Conservation (phyloP, 2,329 filamentous ascomycete genomes). For the Sphaerulina vaccinii region DNA sequence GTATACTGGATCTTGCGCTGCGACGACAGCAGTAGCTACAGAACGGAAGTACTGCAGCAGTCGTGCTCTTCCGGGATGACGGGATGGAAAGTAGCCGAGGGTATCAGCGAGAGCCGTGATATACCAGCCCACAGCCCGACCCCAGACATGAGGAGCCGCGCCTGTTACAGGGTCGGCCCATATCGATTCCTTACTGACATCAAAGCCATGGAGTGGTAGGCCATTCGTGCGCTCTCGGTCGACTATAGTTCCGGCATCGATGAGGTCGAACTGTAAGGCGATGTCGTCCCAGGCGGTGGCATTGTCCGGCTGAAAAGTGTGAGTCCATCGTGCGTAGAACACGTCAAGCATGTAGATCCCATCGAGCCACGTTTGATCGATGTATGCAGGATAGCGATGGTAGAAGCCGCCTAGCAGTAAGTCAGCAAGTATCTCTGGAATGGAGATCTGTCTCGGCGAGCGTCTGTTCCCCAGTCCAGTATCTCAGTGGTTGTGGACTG, state of each 20-base stretch:
- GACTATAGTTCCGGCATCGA: constrained; percentile 42
- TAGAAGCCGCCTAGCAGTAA: too few species aligned
- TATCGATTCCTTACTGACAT: constrained; percentile 46
- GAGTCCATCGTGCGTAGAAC: constrained; percentile 38
- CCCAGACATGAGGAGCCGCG: constrained; percentile 54
- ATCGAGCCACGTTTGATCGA: constrained; percentile 53
- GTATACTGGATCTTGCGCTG: constrained; percentile 36
- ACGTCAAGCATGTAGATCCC: constrained; percentile 51
- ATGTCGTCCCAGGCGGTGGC: constrained; percentile 22
- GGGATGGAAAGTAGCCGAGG: constrained; percentile 38
- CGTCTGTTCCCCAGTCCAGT: too few species aligned
- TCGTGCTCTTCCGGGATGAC: constrained; percentile 30
- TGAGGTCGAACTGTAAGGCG: constrained; percentile 46
- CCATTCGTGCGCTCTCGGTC: constrained; percentile 32
- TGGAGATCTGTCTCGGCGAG: too few species aligned
- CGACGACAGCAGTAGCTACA: constrained; percentile 41
- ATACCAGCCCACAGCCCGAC: constrained; percentile 55
- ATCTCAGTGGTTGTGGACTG: too few species aligned
- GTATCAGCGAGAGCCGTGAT: constrained; percentile 52
- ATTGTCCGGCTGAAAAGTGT: constrained; percentile 13
- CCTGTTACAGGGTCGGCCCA: constrained; percentile 55
- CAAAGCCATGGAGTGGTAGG: constrained; percentile 55
- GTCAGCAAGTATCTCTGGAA: too few species aligned
- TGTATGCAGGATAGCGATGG: constrained; percentile 41
- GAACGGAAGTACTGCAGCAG: constrained; percentile 39